phyloP scores from a whole-genome alignment of 192 early-diverging fungal species.

The Chytriomyces sp. region DNA sequence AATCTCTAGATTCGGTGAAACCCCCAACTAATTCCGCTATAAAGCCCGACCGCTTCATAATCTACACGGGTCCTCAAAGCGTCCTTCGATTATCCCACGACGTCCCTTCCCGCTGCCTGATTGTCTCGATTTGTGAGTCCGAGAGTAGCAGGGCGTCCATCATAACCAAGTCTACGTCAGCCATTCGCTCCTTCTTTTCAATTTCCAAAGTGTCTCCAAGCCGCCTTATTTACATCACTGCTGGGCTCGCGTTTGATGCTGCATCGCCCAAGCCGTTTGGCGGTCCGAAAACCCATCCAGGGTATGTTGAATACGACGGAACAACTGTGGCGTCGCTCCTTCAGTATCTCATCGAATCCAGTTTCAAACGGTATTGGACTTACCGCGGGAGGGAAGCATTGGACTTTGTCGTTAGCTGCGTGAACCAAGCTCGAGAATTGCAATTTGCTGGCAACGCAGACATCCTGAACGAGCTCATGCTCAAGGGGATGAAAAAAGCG shows the following conservation, averaged over 20 bases:
- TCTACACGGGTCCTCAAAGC: too few relatives aligned
- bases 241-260: constrained; percentile 2
- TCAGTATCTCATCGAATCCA: neutral
- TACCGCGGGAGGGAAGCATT: neutral
- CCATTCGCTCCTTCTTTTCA: too few relatives aligned
- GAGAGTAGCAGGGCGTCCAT: too few relatives aligned
- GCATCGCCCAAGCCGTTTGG: constrained; percentile 16
- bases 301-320: neutral
- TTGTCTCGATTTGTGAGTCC: too few relatives aligned
- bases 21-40: too few relatives aligned
- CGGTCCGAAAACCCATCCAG: neutral
- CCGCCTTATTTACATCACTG: neutral
- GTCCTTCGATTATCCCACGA: too few relatives aligned
- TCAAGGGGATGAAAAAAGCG: constrained; percentile 11
- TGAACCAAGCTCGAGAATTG: neutral
- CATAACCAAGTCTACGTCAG: too few relatives aligned
- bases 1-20: too few relatives aligned
- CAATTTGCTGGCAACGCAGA: neutral
- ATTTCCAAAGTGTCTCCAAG: neutral
- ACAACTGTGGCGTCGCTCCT: neutral
- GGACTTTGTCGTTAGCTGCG: neutral
- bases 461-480: neutral
- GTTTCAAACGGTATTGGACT: constrained; percentile 8
- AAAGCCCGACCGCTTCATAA: too few relatives aligned
- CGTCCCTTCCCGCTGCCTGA: too few relatives aligned